A percentile compares a stretch with the other conserved stretches of the same genome.
Evolutionary conservation across 495 filamentous ascomycete genomes (phyloP).

Genomic region (Annulohypoxylon moriforme): DNA sequence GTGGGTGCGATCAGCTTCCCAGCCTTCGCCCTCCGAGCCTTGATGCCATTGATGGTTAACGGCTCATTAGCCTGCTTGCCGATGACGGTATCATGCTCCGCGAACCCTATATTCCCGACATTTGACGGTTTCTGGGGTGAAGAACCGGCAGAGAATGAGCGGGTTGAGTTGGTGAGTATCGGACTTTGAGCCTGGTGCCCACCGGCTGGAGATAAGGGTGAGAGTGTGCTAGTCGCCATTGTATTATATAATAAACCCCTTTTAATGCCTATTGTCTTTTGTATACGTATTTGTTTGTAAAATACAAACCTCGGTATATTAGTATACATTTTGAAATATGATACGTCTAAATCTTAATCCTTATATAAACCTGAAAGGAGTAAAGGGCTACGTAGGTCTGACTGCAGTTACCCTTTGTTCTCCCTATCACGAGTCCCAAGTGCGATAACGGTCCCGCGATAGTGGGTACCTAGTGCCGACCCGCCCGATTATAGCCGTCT

Average conservation of each 20-base stretch:
- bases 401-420: constrained; percentile 32
- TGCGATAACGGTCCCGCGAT: constrained; percentile 43
- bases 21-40: constrained; percentile 73
- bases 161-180: not conserved
- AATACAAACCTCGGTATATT: not conserved
- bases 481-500: constrained; percentile 43
- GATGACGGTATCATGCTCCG: constrained; percentile 25
- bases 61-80: constrained; percentile 62
- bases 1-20: constrained; percentile 76
- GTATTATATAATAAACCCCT: not conserved
- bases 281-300: not conserved
- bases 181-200: constrained; percentile 17
- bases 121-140: constrained; percentile 3
- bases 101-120: constrained; percentile 15
- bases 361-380: not conserved
- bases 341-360: not conserved
- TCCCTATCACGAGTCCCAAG: constrained; percentile 21
- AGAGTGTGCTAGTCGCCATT: constrained; percentile 24
- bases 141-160: constrained; percentile 6
- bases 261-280: constrained; percentile 1
- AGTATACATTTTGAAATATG: not conserved
- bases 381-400: constrained; percentile 1
- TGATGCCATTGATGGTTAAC: constrained; percentile 76
- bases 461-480: constrained; percentile 27
- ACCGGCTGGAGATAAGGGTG: constrained; percentile 16